Evolutionary conservation across 768 basidiomycete species (phyloP), one percentile per base, ranked within the genome.

Genomic region (Obba rivulosa): DNA sequence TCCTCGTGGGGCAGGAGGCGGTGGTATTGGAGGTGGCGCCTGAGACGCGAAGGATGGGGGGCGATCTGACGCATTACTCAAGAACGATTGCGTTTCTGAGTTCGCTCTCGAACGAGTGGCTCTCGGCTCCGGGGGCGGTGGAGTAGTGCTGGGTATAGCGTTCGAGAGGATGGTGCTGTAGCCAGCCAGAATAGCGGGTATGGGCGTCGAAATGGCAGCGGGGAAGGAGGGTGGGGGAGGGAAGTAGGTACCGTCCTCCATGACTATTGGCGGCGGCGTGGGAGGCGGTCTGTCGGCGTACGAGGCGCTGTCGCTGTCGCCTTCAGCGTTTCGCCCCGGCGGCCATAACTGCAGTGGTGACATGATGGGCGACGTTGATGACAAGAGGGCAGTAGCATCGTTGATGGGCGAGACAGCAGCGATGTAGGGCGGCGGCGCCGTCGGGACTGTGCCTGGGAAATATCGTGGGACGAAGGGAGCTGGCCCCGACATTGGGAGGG

Each of bases 391-490:
- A 5, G 48, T 55, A 28, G 55, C 55, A 10, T 53, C 40, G 20
- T 59, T 54, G 16, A 62, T 62, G n/a, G 68, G 62, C 24, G 59
- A 51, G 28, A 31, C 5, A 13, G 28, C 28, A 7, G 28, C 28
- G 28, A 31, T 13, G 54, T 72, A 68, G 23, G 70, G 62, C 20
- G 73, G 71, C 7, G 72, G 69, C 28, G 65, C 51, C 34, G 66
- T 65, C 16, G 73, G 64, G 24, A 68, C 57, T 0, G 76, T 74
- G 8, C 74, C 76, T 22, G 78, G 79, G 73, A 80, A 80, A 62
- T 72, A 80, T 57, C 77, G 73, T 62, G 79, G 77, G 17, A 77
- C 62, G 61, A 81, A 81, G 3, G 73, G 69, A 8, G 62, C 64
- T 22, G 76, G 74, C 10, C 76, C 78, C 18, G 60, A 57, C 71